Percentiles rank a stretch among this genome's conserved stretches.
Conservation (phyloP, 179 eudicot genomes). For the Drosera spatulata region DNA sequence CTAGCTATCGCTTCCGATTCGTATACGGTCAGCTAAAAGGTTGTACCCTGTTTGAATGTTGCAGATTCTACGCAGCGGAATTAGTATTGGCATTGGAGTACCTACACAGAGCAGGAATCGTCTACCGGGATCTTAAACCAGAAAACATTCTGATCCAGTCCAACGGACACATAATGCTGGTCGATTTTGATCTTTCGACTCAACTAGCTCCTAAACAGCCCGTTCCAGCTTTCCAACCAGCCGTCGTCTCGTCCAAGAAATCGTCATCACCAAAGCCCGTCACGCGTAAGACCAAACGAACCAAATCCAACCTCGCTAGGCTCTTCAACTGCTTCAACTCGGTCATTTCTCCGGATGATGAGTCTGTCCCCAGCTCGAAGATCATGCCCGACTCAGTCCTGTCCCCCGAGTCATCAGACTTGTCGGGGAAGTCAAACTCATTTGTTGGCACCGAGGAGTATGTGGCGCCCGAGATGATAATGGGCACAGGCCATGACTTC, state of each 20-base stretch:
- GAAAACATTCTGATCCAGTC: slow-evolving; percentile 57
- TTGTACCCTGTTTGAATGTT: too few species aligned
- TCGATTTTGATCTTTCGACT: slow-evolving; percentile 72
- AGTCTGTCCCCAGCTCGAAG: slow-evolving; percentile 8
- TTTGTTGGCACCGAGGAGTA: slow-evolving; percentile 92
- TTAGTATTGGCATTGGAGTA: slow-evolving; percentile 50
- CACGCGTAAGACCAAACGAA: slow-evolving; percentile 18
- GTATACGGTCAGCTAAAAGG: too few species aligned
- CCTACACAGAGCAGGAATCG: slow-evolving; percentile 57
- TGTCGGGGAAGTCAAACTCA: slow-evolving; percentile 46
- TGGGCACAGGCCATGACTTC: slow-evolving; percentile 63
- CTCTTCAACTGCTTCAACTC: slow-evolving; percentile 6
- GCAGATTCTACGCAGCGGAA: slow-evolving; percentile 57
- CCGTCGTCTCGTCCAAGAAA: neutral
- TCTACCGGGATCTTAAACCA: slow-evolving; percentile 68
- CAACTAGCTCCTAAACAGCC: slow-evolving; percentile 12
- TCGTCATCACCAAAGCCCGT: neutral
- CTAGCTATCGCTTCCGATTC: too few species aligned
- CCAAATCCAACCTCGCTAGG: slow-evolving; percentile 14
- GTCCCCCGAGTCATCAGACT: slow-evolving; percentile 27
- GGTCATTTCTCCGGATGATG: too few species aligned
- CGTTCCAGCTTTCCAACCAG: slow-evolving; percentile 8
- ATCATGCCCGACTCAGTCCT: slow-evolving; percentile 52
- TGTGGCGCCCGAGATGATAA: slow-evolving; percentile 70
- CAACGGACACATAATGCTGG: slow-evolving; percentile 69